phyloP scores from a whole-genome alignment of 23 red algal species.

The Gracilariopsis chorda region DNA sequence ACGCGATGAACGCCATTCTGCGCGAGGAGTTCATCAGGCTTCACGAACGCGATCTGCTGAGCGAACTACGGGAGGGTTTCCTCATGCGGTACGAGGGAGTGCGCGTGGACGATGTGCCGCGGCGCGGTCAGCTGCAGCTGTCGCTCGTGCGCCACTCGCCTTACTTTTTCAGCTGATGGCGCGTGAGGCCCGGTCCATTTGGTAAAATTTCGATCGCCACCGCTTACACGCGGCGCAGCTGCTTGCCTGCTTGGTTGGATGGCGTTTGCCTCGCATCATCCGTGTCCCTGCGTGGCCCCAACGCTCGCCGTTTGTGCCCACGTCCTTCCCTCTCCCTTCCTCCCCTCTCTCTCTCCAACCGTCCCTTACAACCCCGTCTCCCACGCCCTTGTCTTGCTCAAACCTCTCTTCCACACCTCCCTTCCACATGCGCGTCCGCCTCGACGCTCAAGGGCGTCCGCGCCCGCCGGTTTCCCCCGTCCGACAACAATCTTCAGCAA shows the following conservation, averaged over 20 bases:
- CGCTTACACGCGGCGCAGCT: background rate
- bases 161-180: slow-evolving; percentile 84
- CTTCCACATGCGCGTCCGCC: slow-evolving; percentile 20
- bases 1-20: slow-evolving; percentile 86
- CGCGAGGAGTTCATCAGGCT: slow-evolving; percentile 79
- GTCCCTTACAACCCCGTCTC: background rate
- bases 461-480: background rate
- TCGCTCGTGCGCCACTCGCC: slow-evolving; percentile 60
- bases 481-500: background rate
- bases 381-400: background rate
- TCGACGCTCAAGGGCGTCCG: slow-evolving; percentile 26
- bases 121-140: slow-evolving; percentile 75
- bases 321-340: background rate
- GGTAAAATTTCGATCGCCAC: background rate
- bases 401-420: background rate
- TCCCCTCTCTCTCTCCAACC: background rate
- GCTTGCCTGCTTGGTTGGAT: background rate
- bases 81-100: slow-evolving; percentile 52
- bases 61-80: slow-evolving; percentile 75
- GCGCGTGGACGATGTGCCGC: slow-evolving; percentile 54
- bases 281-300: background rate
- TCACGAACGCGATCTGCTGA: slow-evolving; percentile 81
- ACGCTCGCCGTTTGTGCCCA: background rate
- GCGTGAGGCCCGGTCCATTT: background rate
- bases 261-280: background rate